phyloP scores from a whole-genome alignment of 345 rosid species.

The Pelargonium nanum region DNA sequence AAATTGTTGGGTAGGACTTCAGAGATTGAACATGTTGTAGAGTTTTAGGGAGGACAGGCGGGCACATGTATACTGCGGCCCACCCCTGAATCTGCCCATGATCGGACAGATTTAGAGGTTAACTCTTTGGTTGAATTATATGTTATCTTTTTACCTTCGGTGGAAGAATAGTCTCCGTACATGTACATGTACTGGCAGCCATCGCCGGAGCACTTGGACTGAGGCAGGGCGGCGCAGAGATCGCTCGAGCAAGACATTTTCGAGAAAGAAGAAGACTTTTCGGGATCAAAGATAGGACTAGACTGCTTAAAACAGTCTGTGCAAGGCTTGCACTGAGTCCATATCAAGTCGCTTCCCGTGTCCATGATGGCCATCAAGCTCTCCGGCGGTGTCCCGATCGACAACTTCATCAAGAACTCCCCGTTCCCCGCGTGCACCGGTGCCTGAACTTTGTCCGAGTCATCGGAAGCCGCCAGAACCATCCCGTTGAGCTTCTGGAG shows the following conservation, averaged over 20 bases:
- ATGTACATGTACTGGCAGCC: slow-evolving; percentile 63
- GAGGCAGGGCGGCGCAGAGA: slow-evolving; percentile 49
- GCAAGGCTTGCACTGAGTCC: slow-evolving; percentile 32
- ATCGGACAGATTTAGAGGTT: too few species aligned
- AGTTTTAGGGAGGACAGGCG: too few species aligned
- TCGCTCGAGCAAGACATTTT: slow-evolving; percentile 43
- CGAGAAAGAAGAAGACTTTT: slow-evolving; percentile 52
- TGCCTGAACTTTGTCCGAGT: too few species aligned
- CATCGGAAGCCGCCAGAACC: slow-evolving; percentile 25
- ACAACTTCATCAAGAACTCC: slow-evolving; percentile 14
- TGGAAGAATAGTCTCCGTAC: slow-evolving; percentile 83
- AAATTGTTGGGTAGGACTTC: too few species aligned
- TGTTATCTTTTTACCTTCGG: slow-evolving; percentile 52
- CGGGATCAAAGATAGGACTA: slow-evolving; percentile 44
- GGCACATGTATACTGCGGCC: too few species aligned
- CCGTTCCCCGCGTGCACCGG: neutral
- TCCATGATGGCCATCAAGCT: slow-evolving; percentile 10
- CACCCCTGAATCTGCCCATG: slow-evolving; percentile 20
- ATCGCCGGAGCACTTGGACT: slow-evolving; percentile 33
- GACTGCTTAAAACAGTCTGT: slow-evolving; percentile 21
- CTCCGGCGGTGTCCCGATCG: slow-evolving; percentile 20
- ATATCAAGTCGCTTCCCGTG: slow-evolving; percentile 22
- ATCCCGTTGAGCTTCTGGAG: slow-evolving; percentile 40
- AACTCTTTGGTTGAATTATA: slow-evolving; percentile 82
- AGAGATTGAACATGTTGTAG: too few species aligned